A percentile compares a stretch with the other conserved stretches of the same genome.
Conservation (phyloP, 2,329 filamentous ascomycete species). For the Truncatella angustata region DNA sequence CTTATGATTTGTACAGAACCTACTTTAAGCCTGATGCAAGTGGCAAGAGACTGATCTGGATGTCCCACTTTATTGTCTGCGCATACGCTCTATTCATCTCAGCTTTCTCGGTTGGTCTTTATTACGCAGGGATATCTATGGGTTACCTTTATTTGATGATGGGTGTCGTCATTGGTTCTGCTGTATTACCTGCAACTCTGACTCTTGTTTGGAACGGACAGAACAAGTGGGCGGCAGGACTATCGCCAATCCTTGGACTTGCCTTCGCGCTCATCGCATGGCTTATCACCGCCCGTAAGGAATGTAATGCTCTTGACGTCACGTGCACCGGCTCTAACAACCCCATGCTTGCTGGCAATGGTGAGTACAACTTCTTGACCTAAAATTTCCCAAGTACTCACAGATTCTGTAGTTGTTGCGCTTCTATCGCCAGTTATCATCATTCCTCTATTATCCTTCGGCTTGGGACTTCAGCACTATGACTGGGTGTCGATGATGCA, state of each 20-base stretch:
- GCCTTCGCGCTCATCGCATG: conserved; percentile 69
- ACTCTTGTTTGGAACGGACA: conserved; percentile 80
- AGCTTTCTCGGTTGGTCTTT: conserved; percentile 72
- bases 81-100: conserved; percentile 75
- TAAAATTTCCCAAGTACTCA: background rate
- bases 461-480: conserved; percentile 72
- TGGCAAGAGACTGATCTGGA: conserved; percentile 74
- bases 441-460: conserved; percentile 71
- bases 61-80: conserved; percentile 72
- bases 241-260: conserved; percentile 69
- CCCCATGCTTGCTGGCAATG: conserved; percentile 83
- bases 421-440: conserved; percentile 75
- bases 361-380: conserved; percentile 1
- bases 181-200: conserved; percentile 78
- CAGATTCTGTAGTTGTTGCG: conserved; percentile 57
- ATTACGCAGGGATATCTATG: conserved; percentile 76
- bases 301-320: conserved; percentile 69
- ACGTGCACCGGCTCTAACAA: conserved; percentile 79
- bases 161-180: conserved; percentile 85
- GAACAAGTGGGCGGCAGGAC: conserved; percentile 70
- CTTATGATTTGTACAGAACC: conserved; percentile 84
- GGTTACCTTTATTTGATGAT: conserved; percentile 87
- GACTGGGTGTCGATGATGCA: conserved; percentile 81
- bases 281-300: conserved; percentile 71
- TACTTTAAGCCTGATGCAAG: conserved; percentile 78